Evolutionary conservation across 345 rosid species (phyloP).

Genomic region (Populus alba): DNA sequence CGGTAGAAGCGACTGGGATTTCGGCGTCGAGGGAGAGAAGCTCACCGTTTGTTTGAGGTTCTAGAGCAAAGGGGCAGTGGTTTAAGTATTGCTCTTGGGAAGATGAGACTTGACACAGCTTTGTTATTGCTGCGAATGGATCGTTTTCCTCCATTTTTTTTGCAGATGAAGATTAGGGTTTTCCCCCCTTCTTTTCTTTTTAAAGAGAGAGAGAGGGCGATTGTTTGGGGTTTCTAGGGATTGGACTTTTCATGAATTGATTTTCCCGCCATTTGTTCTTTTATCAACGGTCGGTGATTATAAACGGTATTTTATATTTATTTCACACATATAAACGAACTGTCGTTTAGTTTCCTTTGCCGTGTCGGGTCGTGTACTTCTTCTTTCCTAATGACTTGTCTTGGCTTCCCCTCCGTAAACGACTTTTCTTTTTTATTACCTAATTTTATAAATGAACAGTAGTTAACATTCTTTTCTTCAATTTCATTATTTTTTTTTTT

Average conservation of each 20-base stretch:
- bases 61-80: conserved; percentile 16
- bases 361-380: too few species aligned
- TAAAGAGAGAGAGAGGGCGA: not conserved
- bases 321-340: not conserved
- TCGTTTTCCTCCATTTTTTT: conserved; percentile 10
- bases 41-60: conserved; percentile 3
- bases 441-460: too few species aligned
- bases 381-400: too few species aligned
- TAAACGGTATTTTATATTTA: not conserved
- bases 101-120: conserved; percentile 20
- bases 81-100: conserved; percentile 24
- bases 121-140: conserved; percentile 27
- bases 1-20: conserved; percentile 22
- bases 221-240: not conserved
- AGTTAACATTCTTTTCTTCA: too few species aligned
- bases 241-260: not conserved
- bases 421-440: too few species aligned
- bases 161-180: not conserved
- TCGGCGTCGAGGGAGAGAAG: conserved; percentile 6
- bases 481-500: too few species aligned
- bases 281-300: not conserved
- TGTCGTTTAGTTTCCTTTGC: not conserved
- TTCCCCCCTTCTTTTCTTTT: not conserved
- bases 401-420: too few species aligned
- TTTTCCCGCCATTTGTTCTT: conserved; percentile 15